Evolutionary conservation across 2,329 filamentous ascomycete species (phyloP), one percentile per base, ranked within the genome.

Genomic region (Epichloe brachyelytri): DNA sequence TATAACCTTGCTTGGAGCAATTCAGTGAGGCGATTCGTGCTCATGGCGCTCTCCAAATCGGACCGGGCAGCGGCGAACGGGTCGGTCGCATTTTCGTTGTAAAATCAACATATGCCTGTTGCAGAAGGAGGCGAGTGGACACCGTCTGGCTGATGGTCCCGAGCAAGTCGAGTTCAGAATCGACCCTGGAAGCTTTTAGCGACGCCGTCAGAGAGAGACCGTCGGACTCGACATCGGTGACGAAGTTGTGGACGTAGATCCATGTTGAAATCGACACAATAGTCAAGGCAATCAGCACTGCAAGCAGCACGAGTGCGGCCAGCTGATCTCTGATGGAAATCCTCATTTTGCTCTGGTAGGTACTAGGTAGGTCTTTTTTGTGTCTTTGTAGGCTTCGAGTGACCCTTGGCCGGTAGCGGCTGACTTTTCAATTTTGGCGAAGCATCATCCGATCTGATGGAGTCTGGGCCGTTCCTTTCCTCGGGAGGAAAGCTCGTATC

Each of bases 321-420:
- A 96, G 77, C 77, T 96, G 90, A 70, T 90, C 83, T 58, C 88
- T 80, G 62, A 95, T 95, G 52, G 86, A 84, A 65, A 95, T 80
- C 66, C 88, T 82, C 87, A 95, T 91, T 34, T 48, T 51, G 1
- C 6, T 22, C 22, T 22, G 5, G 22, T 22, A 22, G 22, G 22
- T 6, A 22, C 5, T 22, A 6, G 22, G 22, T 22, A 6, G 48
- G 26, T 26, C 26, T 22, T 22, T 26, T 26, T n/a, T 19, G 10
- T 34, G 17, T 30, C 51, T 15, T 30, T 17, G n/a, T 4, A 34
- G 40, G 33, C 15, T 49, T 12, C 19, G 41, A 41, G 10, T 7
- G 8, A 19, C 20, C 20, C n/a, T 22, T 30, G 26, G 51, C 48
- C 51, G 26, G 12, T 19, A 14, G 26, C 48, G 48, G 39, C 45